Base-by-base conservation (phyloP, 1,284 basidiomycete genomes). In the Cutaneotrichosporon sp. region DNA sequence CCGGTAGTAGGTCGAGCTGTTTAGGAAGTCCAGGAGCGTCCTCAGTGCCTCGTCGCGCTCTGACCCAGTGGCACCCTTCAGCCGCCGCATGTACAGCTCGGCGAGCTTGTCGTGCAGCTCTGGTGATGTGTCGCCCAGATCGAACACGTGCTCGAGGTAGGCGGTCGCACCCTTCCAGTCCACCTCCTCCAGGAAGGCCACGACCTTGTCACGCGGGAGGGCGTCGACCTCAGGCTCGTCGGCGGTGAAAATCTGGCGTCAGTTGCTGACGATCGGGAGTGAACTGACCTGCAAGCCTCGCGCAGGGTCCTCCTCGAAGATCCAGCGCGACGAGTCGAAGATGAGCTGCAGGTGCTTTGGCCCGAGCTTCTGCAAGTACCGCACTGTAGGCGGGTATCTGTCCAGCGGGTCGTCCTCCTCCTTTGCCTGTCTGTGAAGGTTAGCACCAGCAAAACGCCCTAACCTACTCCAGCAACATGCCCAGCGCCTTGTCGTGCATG, bases 281-380 rank as follows among this genome's bases (percentile, higher is more conserved):
- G 16, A 46, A 68, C 76, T 60, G 70, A 92, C 90, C 80, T 92
- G 85, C 64, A 95, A 87, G 1, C 85, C 92, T 75, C 89, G 86
- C 42, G 86, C 82, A 1, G 83, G 79, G 68, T 94, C 86, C 45
- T 85, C 83, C 43, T 89, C 84, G 60, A 97, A 89, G 10, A 97
- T 84, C 95, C 95, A 98, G 42, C 86, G 83, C 0, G 92, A 86
- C 4, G 86, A 86, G 33, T 87, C 83, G 70, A 95, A 90, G 33
- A 95, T 88, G 63, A 91, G 87, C 24, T 88, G 81, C 34, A 94
- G 69, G 72, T 95, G 84, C 65, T 89, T 86, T 0, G 90, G 85
- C 8, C 93, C 92, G 0, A 99, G 83, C 72, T 93, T 92, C 75
- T 95, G 92, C 7, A 99, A 83, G 76, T 99, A 99, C 20, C 85